These are phyloP conservation scores for Chlorella variabilis DNA, from an alignment of 163 green algal genomes.

Conservation along the genomic window DNA sequence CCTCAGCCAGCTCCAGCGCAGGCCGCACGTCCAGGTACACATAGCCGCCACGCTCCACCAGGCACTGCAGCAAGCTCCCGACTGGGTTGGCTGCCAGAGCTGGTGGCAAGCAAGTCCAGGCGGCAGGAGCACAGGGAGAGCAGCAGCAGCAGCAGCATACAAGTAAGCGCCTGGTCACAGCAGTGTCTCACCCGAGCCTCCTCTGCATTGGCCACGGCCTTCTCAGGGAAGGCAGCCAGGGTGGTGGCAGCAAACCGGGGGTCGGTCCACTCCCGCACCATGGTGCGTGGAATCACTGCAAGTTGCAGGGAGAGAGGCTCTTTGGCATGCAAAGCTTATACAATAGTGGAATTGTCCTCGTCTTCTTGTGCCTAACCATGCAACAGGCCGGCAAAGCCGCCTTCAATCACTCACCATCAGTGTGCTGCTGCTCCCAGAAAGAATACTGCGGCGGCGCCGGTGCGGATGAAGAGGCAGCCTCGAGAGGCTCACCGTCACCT, in stretches of 20 bases:
- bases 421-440: conserved; percentile 5
- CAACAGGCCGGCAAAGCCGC: not conserved
- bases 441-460: not conserved
- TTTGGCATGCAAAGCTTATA: too few species aligned
- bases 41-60: conserved; percentile 63
- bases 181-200: not conserved
- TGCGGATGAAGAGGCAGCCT: not conserved
- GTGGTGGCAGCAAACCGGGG: not conserved
- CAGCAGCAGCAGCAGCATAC: too few species aligned
- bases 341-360: too few species aligned
- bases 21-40: conserved; percentile 81
- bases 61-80: conserved; percentile 28
- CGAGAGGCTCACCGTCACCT: not conserved
- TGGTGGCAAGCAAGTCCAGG: too few species aligned
- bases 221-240: conserved; percentile 3
- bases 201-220: not conserved
- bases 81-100: not conserved
- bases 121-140: too few species aligned
- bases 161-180: too few species aligned
- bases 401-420: not conserved
- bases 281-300: not conserved
- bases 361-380: too few species aligned
- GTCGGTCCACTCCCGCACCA: not conserved
- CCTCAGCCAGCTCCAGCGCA: conserved; percentile 68
- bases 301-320: too few species aligned